Evolutionary conservation across 1,284 basidiomycete species (phyloP), one percentile per base, ranked within the genome.

Genomic region (Coniferiporia weirii): DNA sequence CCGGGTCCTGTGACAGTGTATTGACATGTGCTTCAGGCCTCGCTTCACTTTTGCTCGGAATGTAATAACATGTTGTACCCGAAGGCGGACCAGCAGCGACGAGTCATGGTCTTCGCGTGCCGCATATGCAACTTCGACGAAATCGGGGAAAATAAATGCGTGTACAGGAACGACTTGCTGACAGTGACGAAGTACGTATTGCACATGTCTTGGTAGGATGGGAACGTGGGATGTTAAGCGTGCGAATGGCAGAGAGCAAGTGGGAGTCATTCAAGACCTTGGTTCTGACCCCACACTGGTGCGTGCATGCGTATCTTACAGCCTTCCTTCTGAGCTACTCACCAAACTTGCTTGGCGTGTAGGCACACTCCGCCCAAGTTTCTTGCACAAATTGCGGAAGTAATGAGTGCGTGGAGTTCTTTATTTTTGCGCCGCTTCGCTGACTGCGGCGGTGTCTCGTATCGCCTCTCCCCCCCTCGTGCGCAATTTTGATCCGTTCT

Each of bases 51-150:
- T 73, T 94, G 92, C 69, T 85, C 85, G 47, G 91, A 94, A 78
- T 94, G 92, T 79, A 97, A 96, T 79, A 97, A 98, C 72, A 81
- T 98, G 44, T 80, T 98, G 52, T 96, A 96, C 71, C 95, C 95
- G 22, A 85, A 93, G 77, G 93, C 91, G 35, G 95, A 98, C 72
- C 86, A 85, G 62, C 82, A 88, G 64, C 87, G 93, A 52, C 84
- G 91, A 58, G 84, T 91, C 55, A 89, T 99, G 78, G 84, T 96
- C 59, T 96, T 95, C 68, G 91, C 89, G 3, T 99, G 96, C 73
- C 83, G 95, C 51, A 98, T 97, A 71, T 99, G 96, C 74, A 75
- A 80, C 15, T 95, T 91, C 71, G 87, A 91, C 63, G 93, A 97
- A 72, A 84, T 89, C 66, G 89, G 89, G 13, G 85, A 89, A 20